phyloP scores from a whole-genome alignment of 2,329 filamentous ascomycete species.

The Cladosporium velox region DNA sequence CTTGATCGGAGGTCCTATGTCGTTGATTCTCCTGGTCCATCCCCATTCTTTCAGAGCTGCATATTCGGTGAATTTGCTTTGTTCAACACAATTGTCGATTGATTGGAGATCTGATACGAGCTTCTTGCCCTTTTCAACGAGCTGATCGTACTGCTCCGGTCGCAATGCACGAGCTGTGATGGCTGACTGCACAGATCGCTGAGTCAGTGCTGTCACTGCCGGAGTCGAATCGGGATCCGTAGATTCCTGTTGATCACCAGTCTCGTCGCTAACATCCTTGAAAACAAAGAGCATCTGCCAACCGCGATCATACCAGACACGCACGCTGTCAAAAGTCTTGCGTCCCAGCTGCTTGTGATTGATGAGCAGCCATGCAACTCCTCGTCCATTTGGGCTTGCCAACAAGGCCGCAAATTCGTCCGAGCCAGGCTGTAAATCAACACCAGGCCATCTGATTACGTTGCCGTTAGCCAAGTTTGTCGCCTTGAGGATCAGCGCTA shows the following conservation, averaged over 20 bases:
- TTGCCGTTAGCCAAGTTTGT: background rate
- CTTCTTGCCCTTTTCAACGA: slow-evolving; percentile 9
- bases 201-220: background rate
- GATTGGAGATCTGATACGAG: slow-evolving; percentile 1
- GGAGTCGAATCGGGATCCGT: background rate
- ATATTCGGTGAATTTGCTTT: slow-evolving; percentile 9
- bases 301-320: background rate
- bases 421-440: background rate
- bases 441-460: slow-evolving; percentile 1
- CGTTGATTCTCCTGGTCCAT: background rate
- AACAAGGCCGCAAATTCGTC: slow-evolving; percentile 22
- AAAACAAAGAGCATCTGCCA: background rate
- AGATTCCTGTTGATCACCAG: background rate
- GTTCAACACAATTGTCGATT: background rate
- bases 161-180: background rate
- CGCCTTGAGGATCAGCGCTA: background rate
- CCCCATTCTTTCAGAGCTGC: slow-evolving; percentile 8
- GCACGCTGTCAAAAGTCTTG: slow-evolving; percentile 17
- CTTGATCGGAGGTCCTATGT: background rate
- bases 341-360: slow-evolving; percentile 25
- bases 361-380: slow-evolving; percentile 22
- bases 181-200: background rate
- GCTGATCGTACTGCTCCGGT: background rate
- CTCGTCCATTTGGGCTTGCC: slow-evolving; percentile 23
- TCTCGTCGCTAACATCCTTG: background rate